These are phyloP conservation scores for Phytophthora multivora DNA, from an alignment of 352 stramenopile genomes.

Conservation along the genomic window DNA sequence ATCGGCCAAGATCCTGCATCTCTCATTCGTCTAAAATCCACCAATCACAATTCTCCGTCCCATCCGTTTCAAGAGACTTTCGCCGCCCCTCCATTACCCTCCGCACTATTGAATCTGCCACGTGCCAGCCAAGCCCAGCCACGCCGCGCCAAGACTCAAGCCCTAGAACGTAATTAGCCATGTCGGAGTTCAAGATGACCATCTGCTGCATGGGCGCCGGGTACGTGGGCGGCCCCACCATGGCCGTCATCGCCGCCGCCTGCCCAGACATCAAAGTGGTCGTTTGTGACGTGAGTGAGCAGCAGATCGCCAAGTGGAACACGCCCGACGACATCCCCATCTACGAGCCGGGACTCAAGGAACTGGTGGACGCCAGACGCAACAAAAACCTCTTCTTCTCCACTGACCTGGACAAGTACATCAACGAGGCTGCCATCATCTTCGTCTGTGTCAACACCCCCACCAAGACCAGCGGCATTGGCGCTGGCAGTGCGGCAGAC, in stretches of 20 bases:
- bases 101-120: constrained; percentile 35
- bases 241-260: constrained; percentile 98
- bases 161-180: constrained; percentile 8
- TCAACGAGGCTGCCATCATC: constrained; percentile 97
- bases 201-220: constrained; percentile 98
- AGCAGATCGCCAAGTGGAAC: constrained; percentile 99
- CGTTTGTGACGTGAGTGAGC: constrained; percentile 96
- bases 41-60: constrained; percentile 8
- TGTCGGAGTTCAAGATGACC: constrained; percentile 76
- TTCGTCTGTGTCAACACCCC: constrained; percentile 99
- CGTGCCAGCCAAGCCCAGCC: constrained; percentile 11
- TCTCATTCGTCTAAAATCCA: constrained; percentile 16
- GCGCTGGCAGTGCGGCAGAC: constrained; percentile 97
- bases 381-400: constrained; percentile 99
- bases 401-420: constrained; percentile 97
- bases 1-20: constrained; percentile 11
- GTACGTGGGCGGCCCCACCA: constrained; percentile 99
- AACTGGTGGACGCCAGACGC: constrained; percentile 93
- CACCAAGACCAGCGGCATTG: constrained; percentile 97
- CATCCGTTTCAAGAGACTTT: constrained; percentile 18
- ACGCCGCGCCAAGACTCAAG: constrained; percentile 1
- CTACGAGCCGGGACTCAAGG: constrained; percentile 98
- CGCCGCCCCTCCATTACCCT: neutral
- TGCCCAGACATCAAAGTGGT: constrained; percentile 98
- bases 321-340: constrained; percentile 94